Evolutionary conservation across 768 basidiomycete genomes (phyloP).

Genomic region (Tylopilus subfusipes): DNA sequence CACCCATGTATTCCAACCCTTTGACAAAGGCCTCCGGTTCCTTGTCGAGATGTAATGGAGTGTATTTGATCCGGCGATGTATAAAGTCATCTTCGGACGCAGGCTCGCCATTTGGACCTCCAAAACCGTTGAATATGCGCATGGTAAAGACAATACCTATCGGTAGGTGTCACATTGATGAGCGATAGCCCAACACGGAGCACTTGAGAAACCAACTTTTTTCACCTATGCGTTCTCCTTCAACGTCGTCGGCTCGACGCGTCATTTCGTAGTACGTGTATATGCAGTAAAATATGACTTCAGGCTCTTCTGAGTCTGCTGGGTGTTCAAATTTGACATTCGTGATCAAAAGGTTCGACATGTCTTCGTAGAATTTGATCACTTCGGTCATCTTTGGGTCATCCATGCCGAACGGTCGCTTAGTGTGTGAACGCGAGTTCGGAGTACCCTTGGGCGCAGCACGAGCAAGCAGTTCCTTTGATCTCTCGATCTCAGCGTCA

Average conservation of each 20-base stretch:
- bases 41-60: slow-evolving; percentile 61
- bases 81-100: slow-evolving; percentile 32
- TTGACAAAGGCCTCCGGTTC: slow-evolving; percentile 55
- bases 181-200: neutral
- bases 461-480: slow-evolving; percentile 42
- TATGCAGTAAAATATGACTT: slow-evolving; percentile 67
- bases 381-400: slow-evolving; percentile 59
- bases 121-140: slow-evolving; percentile 42
- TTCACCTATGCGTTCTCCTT: slow-evolving; percentile 36
- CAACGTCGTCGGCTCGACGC: slow-evolving; percentile 26
- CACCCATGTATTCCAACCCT: slow-evolving; percentile 57
- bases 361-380: slow-evolving; percentile 79
- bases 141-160: slow-evolving; percentile 62
- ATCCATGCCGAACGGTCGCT: slow-evolving; percentile 38
- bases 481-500: slow-evolving; percentile 59
- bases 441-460: slow-evolving; percentile 39
- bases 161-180: neutral
- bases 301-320: slow-evolving; percentile 29
- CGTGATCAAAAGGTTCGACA: slow-evolving; percentile 74
- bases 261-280: slow-evolving; percentile 49
- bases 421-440: slow-evolving; percentile 32
- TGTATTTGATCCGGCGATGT: slow-evolving; percentile 46
- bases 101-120: slow-evolving; percentile 30
- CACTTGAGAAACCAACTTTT: slow-evolving; percentile 22
- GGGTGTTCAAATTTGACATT: slow-evolving; percentile 48